Conservation (phyloP, 257 asterid species). For the Nicotiana tomentosiformis region DNA sequence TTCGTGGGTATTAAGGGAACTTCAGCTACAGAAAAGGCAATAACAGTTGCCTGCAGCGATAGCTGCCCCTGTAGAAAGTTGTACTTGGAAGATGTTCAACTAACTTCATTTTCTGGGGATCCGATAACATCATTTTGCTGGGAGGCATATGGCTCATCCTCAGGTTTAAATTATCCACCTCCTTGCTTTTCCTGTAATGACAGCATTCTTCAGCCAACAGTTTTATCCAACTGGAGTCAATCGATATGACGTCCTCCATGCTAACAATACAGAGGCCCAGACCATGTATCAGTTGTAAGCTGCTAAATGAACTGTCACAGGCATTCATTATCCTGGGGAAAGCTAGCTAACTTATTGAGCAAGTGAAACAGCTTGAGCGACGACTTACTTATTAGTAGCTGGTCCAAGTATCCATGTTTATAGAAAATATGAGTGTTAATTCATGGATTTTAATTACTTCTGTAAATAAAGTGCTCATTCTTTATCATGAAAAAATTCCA, state of each 20-base stretch:
- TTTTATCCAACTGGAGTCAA: neutral
- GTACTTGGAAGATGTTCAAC: conserved; percentile 48
- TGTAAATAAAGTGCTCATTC: neutral
- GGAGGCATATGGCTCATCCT: conserved; percentile 69
- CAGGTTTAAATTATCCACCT: conserved; percentile 42
- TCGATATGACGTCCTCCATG: neutral
- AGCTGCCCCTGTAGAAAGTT: conserved; percentile 55
- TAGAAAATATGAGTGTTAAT: neutral
- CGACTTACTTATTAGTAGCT: neutral
- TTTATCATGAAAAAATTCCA: neutral
- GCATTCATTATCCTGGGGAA: neutral
- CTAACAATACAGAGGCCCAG: neutral
- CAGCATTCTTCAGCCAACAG: conserved; percentile 19
- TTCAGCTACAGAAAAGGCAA: conserved; percentile 62
- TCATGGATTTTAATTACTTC: neutral
- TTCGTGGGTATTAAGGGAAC: conserved; percentile 58
- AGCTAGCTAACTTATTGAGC: neutral
- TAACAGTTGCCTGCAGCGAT: conserved; percentile 63
- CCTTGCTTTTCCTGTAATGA: conserved; percentile 57
- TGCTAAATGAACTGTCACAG: neutral
- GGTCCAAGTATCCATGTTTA: neutral
- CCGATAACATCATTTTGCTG: conserved; percentile 51
- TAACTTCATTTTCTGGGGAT: conserved; percentile 31
- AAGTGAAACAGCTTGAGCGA: neutral
- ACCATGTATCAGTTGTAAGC: neutral